Evolutionary conservation across 2,329 filamentous ascomycete genomes (phyloP), one percentile per base, ranked within the genome.

Genomic region (Chalara sp.): DNA sequence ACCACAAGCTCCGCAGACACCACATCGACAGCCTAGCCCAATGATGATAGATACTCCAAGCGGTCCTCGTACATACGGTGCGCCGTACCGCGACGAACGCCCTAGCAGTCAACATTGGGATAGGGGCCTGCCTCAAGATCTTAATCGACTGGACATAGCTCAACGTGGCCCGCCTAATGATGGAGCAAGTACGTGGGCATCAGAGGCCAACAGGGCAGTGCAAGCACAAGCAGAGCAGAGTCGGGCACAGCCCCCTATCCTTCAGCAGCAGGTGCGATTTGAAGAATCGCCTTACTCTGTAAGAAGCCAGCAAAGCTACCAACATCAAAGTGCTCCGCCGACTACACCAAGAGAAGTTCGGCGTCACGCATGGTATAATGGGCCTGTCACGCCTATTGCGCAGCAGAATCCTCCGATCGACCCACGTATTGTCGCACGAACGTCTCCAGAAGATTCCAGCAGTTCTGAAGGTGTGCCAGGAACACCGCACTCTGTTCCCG

Each of bases 351-450:
- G 80, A 6, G 81, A 80, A 55, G 72, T 71, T 32, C 87, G 86
- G 62, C 78, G 86, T 3, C 82, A 84, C 53, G 86, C 77, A 1
- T 90, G 86, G 85, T 89, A 89, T 60, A 81, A 87, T 52, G 77
- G 76, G 8, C 76, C 76, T 30, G 55, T 72, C n/a, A 44, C 53
- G 8, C 58, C 35, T 54, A 62, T 49, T 37, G 35, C 35, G n/a
- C 58, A 66, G 48, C 53, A 61, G 6, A 57, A 58, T 7, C 60
- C 58, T 30, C 28, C 30, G 43, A 11, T 41, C 13, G 53, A 55
- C 30, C 41, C 46, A 28, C 48, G 47, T 41, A 57, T 60, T 6
- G 21, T 21, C 21, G 73, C 76, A 48, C 71, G 76, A 10, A 76
- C 75, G 0, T 79, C 76, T 2, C 76, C 76, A 1, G 76, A 76